These are phyloP conservation scores for Aspergillus sp. DNA, from an alignment of 2,329 filamentous ascomycete species.

Conservation along the genomic window DNA sequence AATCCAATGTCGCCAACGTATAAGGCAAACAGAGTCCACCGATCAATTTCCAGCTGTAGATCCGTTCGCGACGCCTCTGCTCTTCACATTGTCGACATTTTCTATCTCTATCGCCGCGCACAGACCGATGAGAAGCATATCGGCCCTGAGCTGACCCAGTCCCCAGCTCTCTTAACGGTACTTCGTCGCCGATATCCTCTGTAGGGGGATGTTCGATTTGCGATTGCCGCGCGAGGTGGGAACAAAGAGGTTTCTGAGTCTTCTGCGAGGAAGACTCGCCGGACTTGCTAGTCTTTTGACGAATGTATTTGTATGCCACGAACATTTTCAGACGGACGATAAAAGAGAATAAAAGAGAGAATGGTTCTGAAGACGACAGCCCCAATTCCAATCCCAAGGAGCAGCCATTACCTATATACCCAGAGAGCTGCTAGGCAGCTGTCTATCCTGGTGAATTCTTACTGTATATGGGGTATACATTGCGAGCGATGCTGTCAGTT, in stretches of 20 bases:
- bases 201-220: neutral
- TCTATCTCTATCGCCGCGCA: neutral
- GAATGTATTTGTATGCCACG: neutral
- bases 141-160: neutral
- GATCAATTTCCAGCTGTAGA: slow-evolving; percentile 60
- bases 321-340: neutral
- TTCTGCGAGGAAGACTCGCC: neutral
- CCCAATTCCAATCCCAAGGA: neutral
- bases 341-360: neutral
- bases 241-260: neutral
- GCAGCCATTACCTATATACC: neutral
- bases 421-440: neutral
- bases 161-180: neutral
- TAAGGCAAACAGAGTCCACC: slow-evolving; percentile 60
- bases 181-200: neutral
- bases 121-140: neutral
- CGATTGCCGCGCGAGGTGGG: neutral
- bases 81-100: slow-evolving; percentile 25
- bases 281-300: neutral
- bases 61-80: slow-evolving; percentile 35
- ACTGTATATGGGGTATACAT: neutral
- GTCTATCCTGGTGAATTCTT: neutral
- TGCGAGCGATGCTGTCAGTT: neutral
- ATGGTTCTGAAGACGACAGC: neutral
- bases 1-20: slow-evolving; percentile 61